Conservation (phyloP, 2,329 filamentous ascomycete genomes). For the Claviceps purpurea region DNA sequence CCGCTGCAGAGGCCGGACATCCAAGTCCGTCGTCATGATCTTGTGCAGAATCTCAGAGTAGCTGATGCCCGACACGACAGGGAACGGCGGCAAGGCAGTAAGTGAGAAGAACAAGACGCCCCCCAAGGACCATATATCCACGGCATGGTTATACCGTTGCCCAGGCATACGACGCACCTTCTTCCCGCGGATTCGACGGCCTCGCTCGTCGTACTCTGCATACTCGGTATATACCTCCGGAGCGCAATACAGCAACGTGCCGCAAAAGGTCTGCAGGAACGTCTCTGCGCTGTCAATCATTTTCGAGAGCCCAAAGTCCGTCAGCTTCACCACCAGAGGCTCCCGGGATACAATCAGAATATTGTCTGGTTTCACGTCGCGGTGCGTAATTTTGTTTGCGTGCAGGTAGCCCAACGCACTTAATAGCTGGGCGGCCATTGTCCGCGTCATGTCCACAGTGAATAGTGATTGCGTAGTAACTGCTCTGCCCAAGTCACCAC, state of each 20-base stretch:
- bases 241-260: slow-evolving; percentile 88
- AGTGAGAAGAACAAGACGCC: slow-evolving; percentile 83
- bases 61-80: slow-evolving; percentile 59
- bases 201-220: slow-evolving; percentile 53
- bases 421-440: slow-evolving; percentile 63
- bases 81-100: slow-evolving; percentile 69
- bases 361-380: slow-evolving; percentile 98
- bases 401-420: slow-evolving; percentile 80
- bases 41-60: slow-evolving; percentile 69
- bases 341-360: slow-evolving; percentile 66
- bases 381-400: slow-evolving; percentile 77
- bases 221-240: slow-evolving; percentile 85
- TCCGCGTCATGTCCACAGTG: slow-evolving; percentile 53
- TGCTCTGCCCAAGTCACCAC: slow-evolving; percentile 69
- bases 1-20: slow-evolving; percentile 48
- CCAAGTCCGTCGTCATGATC: slow-evolving; percentile 68
- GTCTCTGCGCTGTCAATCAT: slow-evolving; percentile 83
- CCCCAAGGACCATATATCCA: slow-evolving; percentile 93
- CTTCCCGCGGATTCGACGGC: slow-evolving; percentile 47
- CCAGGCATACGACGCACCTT: slow-evolving; percentile 44
- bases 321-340: slow-evolving; percentile 76
- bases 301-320: slow-evolving; percentile 93
- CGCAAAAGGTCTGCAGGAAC: slow-evolving; percentile 91
- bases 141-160: slow-evolving; percentile 74
- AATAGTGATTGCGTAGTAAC: slow-evolving; percentile 50